Evolutionary conservation across 306 rosid species (phyloP).

Genomic region (Medicago lupulina): DNA sequence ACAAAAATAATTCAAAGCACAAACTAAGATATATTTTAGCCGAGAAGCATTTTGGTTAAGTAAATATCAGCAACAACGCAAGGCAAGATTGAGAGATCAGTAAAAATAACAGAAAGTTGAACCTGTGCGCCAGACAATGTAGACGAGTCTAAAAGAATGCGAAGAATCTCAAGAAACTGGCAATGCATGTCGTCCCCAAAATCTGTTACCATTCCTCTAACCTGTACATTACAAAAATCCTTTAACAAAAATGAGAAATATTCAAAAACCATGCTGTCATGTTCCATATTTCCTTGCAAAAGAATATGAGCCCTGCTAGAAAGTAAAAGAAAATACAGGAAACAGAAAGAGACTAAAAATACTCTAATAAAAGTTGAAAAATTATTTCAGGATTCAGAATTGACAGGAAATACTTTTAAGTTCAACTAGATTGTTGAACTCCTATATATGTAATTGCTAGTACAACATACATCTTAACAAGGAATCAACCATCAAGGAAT

Average conservation of each 20-base stretch:
- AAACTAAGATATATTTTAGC: not conserved
- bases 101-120: conserved; percentile 24
- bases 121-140: conserved; percentile 93
- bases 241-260: conserved; percentile 10
- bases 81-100: conserved; percentile 21
- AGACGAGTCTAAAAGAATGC: conserved; percentile 83
- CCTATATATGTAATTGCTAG: not conserved
- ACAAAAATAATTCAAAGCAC: not conserved
- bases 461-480: not conserved
- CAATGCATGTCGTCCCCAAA: conserved; percentile 96
- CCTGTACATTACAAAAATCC: conserved; percentile 50
- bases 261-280: conserved; percentile 12
- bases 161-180: conserved; percentile 96
- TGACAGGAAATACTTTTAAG: not conserved
- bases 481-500: not conserved
- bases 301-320: not conserved
- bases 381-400: not conserved
- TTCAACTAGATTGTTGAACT: not conserved
- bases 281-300: conserved; percentile 16
- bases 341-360: not conserved
- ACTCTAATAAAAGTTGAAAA: not conserved
- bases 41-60: not conserved
- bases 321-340: not conserved
- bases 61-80: conserved; percentile 5
- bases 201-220: conserved; percentile 87